Evolutionary conservation across 345 rosid species (phyloP).

Genomic region (Hypericum perforatum): DNA sequence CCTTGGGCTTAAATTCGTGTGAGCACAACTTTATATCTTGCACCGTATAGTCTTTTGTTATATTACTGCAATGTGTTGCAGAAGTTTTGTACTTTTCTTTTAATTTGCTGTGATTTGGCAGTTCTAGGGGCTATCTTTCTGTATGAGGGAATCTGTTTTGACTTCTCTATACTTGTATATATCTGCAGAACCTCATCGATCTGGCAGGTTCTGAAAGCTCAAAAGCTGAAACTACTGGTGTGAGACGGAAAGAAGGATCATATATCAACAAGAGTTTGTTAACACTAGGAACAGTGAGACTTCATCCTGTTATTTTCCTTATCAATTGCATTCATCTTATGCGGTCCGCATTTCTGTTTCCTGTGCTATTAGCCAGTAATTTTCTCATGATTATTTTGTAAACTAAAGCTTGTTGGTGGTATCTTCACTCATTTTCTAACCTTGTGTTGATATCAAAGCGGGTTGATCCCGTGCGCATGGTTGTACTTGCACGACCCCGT

Average conservation of each 20-base stretch:
- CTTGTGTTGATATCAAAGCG: too few species aligned
- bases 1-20: slow-evolving; percentile 13
- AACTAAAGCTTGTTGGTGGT: too few species aligned
- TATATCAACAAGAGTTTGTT: slow-evolving; percentile 94
- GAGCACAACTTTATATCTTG: slow-evolving; percentile 13
- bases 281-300: slow-evolving; percentile 95
- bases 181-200: slow-evolving; percentile 97
- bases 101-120: not conserved
- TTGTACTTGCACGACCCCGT: too few species aligned
- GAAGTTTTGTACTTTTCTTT: not conserved
- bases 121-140: not conserved
- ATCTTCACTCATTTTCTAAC: too few species aligned
- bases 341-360: too few species aligned
- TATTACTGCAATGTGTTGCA: slow-evolving; percentile 2
- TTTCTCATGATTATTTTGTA: too few species aligned
- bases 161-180: slow-evolving; percentile 34
- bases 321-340: too few species aligned
- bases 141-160: slow-evolving; percentile 12
- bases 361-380: too few species aligned
- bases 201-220: slow-evolving; percentile 99
- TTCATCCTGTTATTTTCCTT: not conserved
- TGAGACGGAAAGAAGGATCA: slow-evolving; percentile 96
- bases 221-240: slow-evolving; percentile 89
- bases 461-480: too few species aligned
- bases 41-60: slow-evolving; percentile 7